Base-by-base conservation (phyloP, 805 yeast species). In the Schwanniomyces yamadae region DNA sequence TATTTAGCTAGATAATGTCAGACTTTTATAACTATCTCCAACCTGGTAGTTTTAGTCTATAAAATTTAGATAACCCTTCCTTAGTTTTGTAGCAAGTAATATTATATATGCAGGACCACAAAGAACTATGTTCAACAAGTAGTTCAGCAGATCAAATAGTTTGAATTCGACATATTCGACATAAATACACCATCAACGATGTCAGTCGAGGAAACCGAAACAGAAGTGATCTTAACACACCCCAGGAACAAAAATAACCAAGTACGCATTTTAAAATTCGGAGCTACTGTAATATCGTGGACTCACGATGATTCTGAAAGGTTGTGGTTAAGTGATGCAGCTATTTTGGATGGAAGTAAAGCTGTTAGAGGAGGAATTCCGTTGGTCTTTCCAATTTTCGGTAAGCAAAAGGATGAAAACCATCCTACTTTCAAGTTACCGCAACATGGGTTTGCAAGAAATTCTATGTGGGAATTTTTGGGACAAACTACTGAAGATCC, bases 361-460 rank as follows among this genome's bases (percentile, higher is more conserved):
- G 95, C 99, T 1, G 97, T 93, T 13, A 78, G 99, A 59, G 99
- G 99, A 46, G 99, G 99, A 34, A 86, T 93, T 35, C 99, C 99
- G 9, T 68, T 93, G 16, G 98, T 91, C 6, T 93, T 93, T 73
- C 99, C 99, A 2, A 86, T 83, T 1, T 85, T 85, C 52, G 98
- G 99, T 41, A 89, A 80, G 45, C 67, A 71, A 10, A 69, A 71
- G 21, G 70, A 75, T 6, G 72, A 67, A 37, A 17, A 37, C 7
- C 71, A 65, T 39, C 84, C 85, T 3, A 77, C 89, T 25, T 71
- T 68, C 34, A 59, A 73, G 23, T 74, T 93, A 45, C 97, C 97
- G 13, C 98, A 93, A 66, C 99, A 93, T 57, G 99, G 99, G 1
- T 85, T 93, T 66, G 99, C 96, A 13, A 75, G 99, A 61, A 83